These are phyloP conservation scores for Globisporangium okanoganense DNA, from an alignment of 352 stramenopile genomes.

Conservation along the genomic window DNA sequence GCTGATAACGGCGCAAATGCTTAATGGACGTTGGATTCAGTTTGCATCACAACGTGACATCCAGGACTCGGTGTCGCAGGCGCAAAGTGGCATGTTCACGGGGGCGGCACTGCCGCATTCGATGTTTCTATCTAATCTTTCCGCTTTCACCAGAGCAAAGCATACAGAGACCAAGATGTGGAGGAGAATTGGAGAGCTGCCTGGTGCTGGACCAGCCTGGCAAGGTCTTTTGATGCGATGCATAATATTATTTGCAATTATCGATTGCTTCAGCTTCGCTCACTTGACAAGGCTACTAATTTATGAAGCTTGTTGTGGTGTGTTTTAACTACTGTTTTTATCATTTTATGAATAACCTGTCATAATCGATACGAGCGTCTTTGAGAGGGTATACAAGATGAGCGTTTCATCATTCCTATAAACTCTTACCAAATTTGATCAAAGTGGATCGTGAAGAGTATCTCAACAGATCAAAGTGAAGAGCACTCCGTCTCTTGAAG, in stretches of 20 bases:
- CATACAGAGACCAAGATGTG: not conserved
- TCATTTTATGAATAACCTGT: not conserved
- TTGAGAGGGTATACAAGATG: not conserved
- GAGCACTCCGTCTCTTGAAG: too few species aligned
- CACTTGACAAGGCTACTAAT: not conserved
- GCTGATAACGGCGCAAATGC: not conserved
- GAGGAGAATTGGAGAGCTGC: not conserved
- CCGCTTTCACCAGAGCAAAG: too few species aligned
- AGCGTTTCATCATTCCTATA: too few species aligned
- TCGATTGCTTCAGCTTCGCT: not conserved
- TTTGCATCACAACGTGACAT: slow-evolving; percentile 11
- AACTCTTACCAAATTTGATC: too few species aligned
- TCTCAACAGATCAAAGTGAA: too few species aligned
- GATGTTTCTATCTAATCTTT: not conserved
- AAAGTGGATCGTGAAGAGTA: not conserved
- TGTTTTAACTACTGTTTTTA: too few species aligned
- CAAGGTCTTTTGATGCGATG: not conserved
- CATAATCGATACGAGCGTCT: not conserved
- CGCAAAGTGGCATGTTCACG: slow-evolving; percentile 2
- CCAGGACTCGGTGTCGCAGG: not conserved
- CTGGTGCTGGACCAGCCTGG: not conserved
- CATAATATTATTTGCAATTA: not conserved
- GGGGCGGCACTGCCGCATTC: not conserved
- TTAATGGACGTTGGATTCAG: not conserved
- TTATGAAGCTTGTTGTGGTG: too few species aligned